phyloP scores from a whole-genome alignment of 2,329 filamentous ascomycete species.

The Trichoderma semiorbis region DNA sequence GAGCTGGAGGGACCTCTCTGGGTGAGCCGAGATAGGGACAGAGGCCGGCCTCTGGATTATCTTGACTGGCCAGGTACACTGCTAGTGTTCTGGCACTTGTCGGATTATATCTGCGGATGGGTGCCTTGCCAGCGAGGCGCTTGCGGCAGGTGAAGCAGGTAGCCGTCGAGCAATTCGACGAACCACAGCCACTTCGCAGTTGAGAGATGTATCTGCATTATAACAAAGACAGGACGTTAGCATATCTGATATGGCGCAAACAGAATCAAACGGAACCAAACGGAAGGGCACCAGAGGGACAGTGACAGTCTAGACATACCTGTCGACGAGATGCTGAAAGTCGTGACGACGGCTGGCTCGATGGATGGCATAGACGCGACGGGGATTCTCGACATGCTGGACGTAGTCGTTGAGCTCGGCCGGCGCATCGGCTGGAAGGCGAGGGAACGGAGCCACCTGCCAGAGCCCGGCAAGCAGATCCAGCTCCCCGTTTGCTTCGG shows the following conservation, averaged over 20 bases:
- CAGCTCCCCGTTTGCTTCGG: conserved; percentile 34
- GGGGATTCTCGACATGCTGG: conserved; percentile 59
- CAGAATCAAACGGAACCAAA: neutral
- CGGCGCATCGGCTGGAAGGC: conserved; percentile 59
- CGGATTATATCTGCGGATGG: conserved; percentile 73
- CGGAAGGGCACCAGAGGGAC: neutral
- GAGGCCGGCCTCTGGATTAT: conserved; percentile 68
- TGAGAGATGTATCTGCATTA: conserved; percentile 68
- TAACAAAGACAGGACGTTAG: neutral
- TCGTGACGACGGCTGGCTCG: conserved; percentile 58
- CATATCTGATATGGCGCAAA: neutral
- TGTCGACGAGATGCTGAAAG: conserved; percentile 65
- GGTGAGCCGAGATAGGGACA: conserved; percentile 53
- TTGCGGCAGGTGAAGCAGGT: conserved; percentile 79
- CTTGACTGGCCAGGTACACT: conserved; percentile 74
- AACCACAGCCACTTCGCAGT: conserved; percentile 76
- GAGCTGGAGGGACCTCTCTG: conserved; percentile 42
- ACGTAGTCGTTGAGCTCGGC: conserved; percentile 53
- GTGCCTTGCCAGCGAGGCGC: conserved; percentile 61
- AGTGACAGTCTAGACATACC: conserved; percentile 44
- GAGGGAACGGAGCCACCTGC: conserved; percentile 58
- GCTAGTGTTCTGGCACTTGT: conserved; percentile 80
- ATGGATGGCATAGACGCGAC: conserved; percentile 58
- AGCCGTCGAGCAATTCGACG: conserved; percentile 63
- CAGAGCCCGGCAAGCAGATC: conserved; percentile 57